Conservation (phyloP, 495 filamentous ascomycete species). For the Lophiostoma macrostomum region DNA sequence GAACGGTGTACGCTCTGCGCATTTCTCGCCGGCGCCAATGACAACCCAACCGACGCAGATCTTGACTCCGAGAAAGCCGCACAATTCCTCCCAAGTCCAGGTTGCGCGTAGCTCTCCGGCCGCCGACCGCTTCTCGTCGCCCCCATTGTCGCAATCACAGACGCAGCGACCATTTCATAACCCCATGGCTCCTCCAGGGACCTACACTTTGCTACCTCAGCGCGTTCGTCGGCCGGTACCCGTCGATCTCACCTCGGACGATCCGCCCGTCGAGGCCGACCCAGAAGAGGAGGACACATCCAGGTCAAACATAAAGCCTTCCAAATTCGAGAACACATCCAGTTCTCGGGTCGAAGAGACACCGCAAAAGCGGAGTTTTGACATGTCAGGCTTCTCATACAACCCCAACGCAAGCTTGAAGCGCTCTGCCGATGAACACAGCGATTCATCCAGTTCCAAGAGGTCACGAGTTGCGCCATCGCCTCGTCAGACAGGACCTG, state of each 20-base stretch:
- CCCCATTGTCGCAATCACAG: conserved; percentile 8
- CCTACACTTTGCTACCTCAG: conserved; percentile 61
- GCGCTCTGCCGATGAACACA: conserved; percentile 42
- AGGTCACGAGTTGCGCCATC: not conserved
- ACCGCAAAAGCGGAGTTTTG: conserved; percentile 27
- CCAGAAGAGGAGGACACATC: conserved; percentile 32
- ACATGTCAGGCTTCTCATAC: conserved; percentile 15
- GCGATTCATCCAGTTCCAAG: no score
- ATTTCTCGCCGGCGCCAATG: not conserved
- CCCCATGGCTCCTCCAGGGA: conserved; percentile 76
- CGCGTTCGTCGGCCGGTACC: conserved; percentile 22
- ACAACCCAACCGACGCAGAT: conserved; percentile 38
- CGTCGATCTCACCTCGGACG: conserved; percentile 24
- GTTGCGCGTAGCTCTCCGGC: conserved; percentile 57
- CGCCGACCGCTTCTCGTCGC: conserved; percentile 31
- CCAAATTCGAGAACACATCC: conserved; percentile 29
- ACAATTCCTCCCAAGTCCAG: conserved; percentile 60
- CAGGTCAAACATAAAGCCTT: conserved; percentile 39
- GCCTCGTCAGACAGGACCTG: conserved; percentile 51
- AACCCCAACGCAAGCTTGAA: conserved; percentile 38
- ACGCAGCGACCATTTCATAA: not conserved
- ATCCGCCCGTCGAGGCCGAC: conserved; percentile 30
- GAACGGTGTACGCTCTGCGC: conserved; percentile 3
- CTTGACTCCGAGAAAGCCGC: conserved; percentile 30
- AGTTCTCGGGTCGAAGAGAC: conserved; percentile 21